Evolutionary conservation across 768 basidiomycete species (phyloP).

Genomic region (Boletus bicolor): DNA sequence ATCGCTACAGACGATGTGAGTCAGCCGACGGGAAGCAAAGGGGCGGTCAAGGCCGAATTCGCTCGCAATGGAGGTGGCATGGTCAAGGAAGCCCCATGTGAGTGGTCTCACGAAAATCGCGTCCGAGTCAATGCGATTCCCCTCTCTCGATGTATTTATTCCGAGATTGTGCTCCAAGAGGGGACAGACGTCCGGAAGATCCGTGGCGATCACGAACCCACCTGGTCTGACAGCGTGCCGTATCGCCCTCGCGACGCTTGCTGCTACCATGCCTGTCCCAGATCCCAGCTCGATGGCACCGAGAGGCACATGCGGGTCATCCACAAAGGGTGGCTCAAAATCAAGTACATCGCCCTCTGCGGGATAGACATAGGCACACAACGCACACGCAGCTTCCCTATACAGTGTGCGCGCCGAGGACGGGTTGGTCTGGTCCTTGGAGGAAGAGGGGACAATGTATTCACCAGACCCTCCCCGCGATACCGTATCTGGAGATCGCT

Average conservation of each 20-base stretch:
- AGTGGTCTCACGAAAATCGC: constrained; percentile 50
- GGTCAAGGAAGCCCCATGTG: constrained; percentile 61
- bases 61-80: constrained; percentile 39
- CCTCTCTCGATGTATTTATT: not conserved
- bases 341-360: constrained; percentile 24
- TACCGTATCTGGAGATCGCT: constrained; percentile 71
- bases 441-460: constrained; percentile 18
- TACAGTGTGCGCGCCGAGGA: not conserved
- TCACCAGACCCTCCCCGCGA: constrained; percentile 85
- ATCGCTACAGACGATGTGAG: constrained; percentile 81
- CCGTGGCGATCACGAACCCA: constrained; percentile 53
- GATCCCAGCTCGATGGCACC: constrained; percentile 76
- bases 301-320: constrained; percentile 10
- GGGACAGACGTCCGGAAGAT: constrained; percentile 70
- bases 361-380: constrained; percentile 53
- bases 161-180: constrained; percentile 44
- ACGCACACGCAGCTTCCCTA: constrained; percentile 74
- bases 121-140: constrained; percentile 16
- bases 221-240: not conserved
- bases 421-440: constrained; percentile 4
- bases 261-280: constrained; percentile 65
- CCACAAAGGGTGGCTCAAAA: constrained; percentile 56
- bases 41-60: constrained; percentile 31
- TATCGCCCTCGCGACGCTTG: constrained; percentile 45
- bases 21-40: constrained; percentile 31